Evolutionary conservation across 805 yeast species (phyloP), one percentile per base, ranked within the genome.

Genomic region (Kuraishia floccosa): DNA sequence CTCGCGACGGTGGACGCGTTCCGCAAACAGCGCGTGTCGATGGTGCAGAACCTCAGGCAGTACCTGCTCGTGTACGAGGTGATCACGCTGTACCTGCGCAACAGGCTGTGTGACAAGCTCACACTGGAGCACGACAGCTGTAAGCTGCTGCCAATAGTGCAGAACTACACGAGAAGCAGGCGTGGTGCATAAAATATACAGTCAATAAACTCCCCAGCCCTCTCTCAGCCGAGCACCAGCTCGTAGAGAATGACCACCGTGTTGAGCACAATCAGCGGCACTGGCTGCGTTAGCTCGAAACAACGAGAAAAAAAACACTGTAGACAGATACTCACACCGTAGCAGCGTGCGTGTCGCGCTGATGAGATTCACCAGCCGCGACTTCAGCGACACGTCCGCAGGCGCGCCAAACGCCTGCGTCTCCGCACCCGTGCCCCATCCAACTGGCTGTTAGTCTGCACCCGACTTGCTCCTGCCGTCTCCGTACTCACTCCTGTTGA

Each of bases 21-120:
- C 33, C 52, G 78, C 35, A 52, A 59, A 29, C 75, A 69, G 44
- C 47, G 78, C 25, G 63, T 72, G 13, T 65, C 72, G 21, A 71
- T 72, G 75, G 77, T 72, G 15, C 77, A 71, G 41, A 72, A 67
- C 30, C 48, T 70, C 31, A 50, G 76, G 27, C 78, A 72, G 46
- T 72, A 63, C 46, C 56, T 63, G 31, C 52, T 68, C 38, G 59
- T 71, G 30, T 70, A 71, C 43, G 74, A 68, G 38, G 43, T 57
- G 4, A 42, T 39, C n/a, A n/a, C n/a, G n/a, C n/a, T n/a, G n/a
- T n/a, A n/a, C n/a, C n/a, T n/a, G n/a, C n/a, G n/a, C n/a, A n/a
- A n/a, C n/a, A n/a, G n/a, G n/a, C n/a, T n/a, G n/a, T n/a, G n/a
- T n/a, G n/a, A n/a, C n/a, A n/a, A n/a, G n/a, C n/a, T n/a, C n/a